phyloP scores from a whole-genome alignment of 768 basidiomycete species.

The Trametes cinnabarina region DNA sequence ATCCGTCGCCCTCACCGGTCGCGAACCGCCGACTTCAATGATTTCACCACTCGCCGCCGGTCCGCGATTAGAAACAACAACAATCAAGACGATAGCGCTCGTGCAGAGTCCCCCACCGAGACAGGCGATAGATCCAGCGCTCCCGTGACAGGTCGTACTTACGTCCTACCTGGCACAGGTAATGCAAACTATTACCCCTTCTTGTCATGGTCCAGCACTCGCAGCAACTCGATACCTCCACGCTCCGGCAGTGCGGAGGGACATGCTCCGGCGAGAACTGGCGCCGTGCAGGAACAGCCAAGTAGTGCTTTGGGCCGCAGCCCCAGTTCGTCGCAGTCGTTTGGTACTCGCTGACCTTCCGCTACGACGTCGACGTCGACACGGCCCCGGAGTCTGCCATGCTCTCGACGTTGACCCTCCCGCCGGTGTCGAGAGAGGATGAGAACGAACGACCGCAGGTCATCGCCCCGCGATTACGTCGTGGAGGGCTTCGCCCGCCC shows the following conservation, averaged over 20 bases:
- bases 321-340: constrained; percentile 26
- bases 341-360: constrained; percentile 24
- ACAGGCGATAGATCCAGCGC: not conserved
- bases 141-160: not conserved
- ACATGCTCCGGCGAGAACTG: not conserved
- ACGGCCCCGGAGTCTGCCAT: not conserved
- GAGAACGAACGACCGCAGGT: constrained; percentile 16
- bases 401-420: not conserved
- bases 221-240: not conserved
- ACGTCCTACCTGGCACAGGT: constrained; percentile 1
- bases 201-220: not conserved
- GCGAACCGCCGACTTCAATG: constrained; percentile 66
- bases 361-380: not conserved
- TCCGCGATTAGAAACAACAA: constrained; percentile 35
- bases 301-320: not conserved
- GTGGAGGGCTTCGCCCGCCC: constrained; percentile 65
- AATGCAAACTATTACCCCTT: not conserved
- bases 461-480: constrained; percentile 52
- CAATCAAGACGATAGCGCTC: constrained; percentile 12
- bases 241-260: not conserved
- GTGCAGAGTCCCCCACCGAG: not conserved
- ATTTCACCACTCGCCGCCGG: constrained; percentile 67
- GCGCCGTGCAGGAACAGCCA: not conserved
- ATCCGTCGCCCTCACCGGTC: constrained; percentile 56
- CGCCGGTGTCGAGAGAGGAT: not conserved